These are phyloP conservation scores for Sutorius australiensis DNA, from an alignment of 768 basidiomycete genomes.

Conservation along the genomic window DNA sequence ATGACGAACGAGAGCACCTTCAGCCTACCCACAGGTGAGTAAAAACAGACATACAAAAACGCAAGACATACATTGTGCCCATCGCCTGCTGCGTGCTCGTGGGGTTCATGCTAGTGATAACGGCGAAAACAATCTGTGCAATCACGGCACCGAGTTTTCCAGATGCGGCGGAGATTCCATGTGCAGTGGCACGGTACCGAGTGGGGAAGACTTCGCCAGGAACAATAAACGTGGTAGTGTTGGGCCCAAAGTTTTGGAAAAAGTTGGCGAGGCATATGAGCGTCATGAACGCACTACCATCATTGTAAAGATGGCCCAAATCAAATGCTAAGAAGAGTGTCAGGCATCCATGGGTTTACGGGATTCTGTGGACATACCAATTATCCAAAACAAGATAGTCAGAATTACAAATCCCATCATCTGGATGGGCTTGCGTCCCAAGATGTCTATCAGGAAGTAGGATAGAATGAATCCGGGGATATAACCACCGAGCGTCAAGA, in stretches of 20 bases:
- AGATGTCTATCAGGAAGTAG: slow-evolving; percentile 60
- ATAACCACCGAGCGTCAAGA: slow-evolving; percentile 67
- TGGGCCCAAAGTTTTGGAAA: slow-evolving; percentile 84
- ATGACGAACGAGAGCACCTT: slow-evolving; percentile 79
- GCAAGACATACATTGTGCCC: neutral
- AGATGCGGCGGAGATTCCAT: slow-evolving; percentile 76
- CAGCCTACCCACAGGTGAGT: slow-evolving; percentile 25
- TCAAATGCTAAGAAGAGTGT: slow-evolving; percentile 48
- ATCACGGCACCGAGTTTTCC: slow-evolving; percentile 81
- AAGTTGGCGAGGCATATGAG: slow-evolving; percentile 79
- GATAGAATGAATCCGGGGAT: slow-evolving; percentile 66
- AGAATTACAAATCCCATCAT: slow-evolving; percentile 68
- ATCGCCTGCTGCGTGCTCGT: neutral
- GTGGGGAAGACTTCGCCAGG: slow-evolving; percentile 84
- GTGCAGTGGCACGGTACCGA: slow-evolving; percentile 75
- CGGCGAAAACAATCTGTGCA: slow-evolving; percentile 47
- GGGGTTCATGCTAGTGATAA: too few relatives aligned
- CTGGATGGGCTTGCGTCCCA: slow-evolving; percentile 79
- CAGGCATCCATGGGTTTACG: neutral
- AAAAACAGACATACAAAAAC: neutral
- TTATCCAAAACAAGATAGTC: slow-evolving; percentile 58
- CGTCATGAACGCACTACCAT: slow-evolving; percentile 56
- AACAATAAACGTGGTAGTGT: slow-evolving; percentile 72
- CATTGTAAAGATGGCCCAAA: slow-evolving; percentile 42
- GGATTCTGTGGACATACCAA: slow-evolving; percentile 45